Conservation (phyloP, 163 green algal species). For the Smithsoniella earleae region DNA sequence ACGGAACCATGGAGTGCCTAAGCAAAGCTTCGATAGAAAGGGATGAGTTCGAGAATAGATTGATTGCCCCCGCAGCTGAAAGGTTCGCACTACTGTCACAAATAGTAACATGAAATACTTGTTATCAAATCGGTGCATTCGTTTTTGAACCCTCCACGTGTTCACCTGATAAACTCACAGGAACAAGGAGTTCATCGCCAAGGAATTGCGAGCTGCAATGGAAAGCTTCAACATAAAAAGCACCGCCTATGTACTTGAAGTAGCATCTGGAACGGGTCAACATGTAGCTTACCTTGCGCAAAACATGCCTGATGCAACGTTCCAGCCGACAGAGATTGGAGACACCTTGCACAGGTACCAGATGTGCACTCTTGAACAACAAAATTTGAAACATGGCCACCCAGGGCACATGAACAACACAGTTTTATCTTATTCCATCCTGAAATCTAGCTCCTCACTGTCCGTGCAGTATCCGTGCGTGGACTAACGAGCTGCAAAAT, state of each 20-base stretch:
- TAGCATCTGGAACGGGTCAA: constrained; percentile 36
- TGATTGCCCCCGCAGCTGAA: no score
- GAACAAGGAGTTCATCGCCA: not conserved
- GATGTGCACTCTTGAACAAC: not conserved
- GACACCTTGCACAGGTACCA: constrained; percentile 11
- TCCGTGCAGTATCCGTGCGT: constrained; percentile 32
- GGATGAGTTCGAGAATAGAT: no score
- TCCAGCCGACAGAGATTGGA: constrained; percentile 33
- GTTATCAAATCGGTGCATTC: no score
- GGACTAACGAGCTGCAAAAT: constrained; percentile 28
- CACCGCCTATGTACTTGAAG: not conserved
- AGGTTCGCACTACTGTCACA: no score
- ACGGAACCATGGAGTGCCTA: no score
- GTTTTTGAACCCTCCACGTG: no score
- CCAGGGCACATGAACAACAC: not conserved
- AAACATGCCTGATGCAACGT: constrained; percentile 14
- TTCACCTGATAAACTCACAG: no score
- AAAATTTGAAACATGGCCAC: not conserved
- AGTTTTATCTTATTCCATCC: not conserved
- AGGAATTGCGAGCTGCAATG: not conserved
- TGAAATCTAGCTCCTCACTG: not conserved
- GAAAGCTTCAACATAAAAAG: not conserved
- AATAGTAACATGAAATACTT: no score
- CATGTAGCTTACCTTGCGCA: constrained; percentile 35
- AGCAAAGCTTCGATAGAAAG: no score